These are phyloP conservation scores for Pseudozyma hubeiensis DNA, from an alignment of 1,284 basidiomycete species.

Conservation along the genomic window DNA sequence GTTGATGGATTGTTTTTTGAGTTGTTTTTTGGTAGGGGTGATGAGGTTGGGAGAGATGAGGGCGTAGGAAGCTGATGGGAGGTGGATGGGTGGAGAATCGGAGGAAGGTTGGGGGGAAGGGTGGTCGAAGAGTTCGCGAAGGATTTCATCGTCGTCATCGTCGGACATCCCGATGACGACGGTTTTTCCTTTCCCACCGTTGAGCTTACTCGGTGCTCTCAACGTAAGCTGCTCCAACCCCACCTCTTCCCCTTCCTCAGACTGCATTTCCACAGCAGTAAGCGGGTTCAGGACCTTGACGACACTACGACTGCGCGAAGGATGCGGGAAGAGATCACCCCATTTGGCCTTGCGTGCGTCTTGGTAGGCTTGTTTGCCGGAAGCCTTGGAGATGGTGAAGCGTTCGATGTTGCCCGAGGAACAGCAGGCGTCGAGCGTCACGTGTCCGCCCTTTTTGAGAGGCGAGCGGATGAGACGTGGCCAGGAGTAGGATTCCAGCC, in stretches of 20 bases:
- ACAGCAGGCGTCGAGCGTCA: slow-evolving; percentile 90
- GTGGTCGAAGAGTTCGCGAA: slow-evolving; percentile 23
- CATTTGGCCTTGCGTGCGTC: slow-evolving; percentile 92
- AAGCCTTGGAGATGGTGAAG: slow-evolving; percentile 87
- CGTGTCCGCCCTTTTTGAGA: slow-evolving; percentile 89
- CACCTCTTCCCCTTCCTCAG: not conserved
- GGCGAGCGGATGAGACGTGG: slow-evolving; percentile 90
- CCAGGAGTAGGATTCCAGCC: slow-evolving; percentile 73
- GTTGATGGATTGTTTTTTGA: slow-evolving; percentile 30
- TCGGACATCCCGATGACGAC: slow-evolving; percentile 11
- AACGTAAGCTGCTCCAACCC: slow-evolving; percentile 18
- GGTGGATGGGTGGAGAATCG: not conserved
- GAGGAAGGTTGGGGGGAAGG: not conserved
- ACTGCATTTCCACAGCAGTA: slow-evolving; percentile 23
- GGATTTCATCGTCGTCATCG: slow-evolving; percentile 28
- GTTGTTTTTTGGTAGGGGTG: slow-evolving; percentile 40
- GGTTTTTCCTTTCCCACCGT: not conserved
- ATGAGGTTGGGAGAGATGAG: slow-evolving; percentile 46
- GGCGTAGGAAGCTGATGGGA: slow-evolving; percentile 10
- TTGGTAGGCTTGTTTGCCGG: slow-evolving; percentile 92
- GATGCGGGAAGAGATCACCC: slow-evolving; percentile 95
- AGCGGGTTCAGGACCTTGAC: slow-evolving; percentile 37
- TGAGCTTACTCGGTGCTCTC: slow-evolving; percentile 21
- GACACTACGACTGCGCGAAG: slow-evolving; percentile 16
- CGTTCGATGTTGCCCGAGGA: slow-evolving; percentile 87